Percentiles rank a stretch among this genome's conserved stretches.
These are phyloP conservation scores for Marasmius fiardii DNA, from an alignment of 1,284 basidiomycete genomes.

Conservation along the genomic window DNA sequence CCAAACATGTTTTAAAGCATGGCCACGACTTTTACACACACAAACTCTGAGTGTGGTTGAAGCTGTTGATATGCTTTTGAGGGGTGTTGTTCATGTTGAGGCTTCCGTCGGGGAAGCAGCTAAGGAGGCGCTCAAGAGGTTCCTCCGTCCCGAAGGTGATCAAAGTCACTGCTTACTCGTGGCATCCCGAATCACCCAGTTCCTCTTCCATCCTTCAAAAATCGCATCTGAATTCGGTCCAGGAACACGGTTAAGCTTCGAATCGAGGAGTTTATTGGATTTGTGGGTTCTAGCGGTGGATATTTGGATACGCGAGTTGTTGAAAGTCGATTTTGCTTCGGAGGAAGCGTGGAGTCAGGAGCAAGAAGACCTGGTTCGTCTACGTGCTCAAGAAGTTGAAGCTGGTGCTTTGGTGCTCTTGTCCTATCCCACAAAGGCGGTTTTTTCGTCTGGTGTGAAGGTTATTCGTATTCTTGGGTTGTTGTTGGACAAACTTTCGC, in stretches of 20 bases:
- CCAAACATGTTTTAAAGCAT: slow-evolving; percentile 78
- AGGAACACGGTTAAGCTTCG: slow-evolving; percentile 62
- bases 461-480: slow-evolving; percentile 51
- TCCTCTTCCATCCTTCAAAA: slow-evolving; percentile 73
- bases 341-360: slow-evolving; percentile 37
- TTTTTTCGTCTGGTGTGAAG: slow-evolving; percentile 59
- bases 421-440: slow-evolving; percentile 51
- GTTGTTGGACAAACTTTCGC: slow-evolving; percentile 40
- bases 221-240: slow-evolving; percentile 68
- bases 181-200: slow-evolving; percentile 68
- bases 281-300: slow-evolving; percentile 80
- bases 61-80: slow-evolving; percentile 78
- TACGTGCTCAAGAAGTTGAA: slow-evolving; percentile 60
- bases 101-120: slow-evolving; percentile 72
- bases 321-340: slow-evolving; percentile 37
- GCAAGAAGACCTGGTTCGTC: slow-evolving; percentile 36
- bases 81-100: slow-evolving; percentile 84
- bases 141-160: slow-evolving; percentile 73
- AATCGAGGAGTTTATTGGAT: slow-evolving; percentile 59
- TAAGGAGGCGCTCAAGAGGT: slow-evolving; percentile 65
- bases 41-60: slow-evolving; percentile 52
- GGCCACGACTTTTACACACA: slow-evolving; percentile 82
- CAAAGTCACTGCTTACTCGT: slow-evolving; percentile 56
- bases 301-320: slow-evolving; percentile 56
- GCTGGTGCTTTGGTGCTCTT: slow-evolving; percentile 78